phyloP scores from a whole-genome alignment of 768 basidiomycete genomes.

The Tricholoma furcatifolium region DNA sequence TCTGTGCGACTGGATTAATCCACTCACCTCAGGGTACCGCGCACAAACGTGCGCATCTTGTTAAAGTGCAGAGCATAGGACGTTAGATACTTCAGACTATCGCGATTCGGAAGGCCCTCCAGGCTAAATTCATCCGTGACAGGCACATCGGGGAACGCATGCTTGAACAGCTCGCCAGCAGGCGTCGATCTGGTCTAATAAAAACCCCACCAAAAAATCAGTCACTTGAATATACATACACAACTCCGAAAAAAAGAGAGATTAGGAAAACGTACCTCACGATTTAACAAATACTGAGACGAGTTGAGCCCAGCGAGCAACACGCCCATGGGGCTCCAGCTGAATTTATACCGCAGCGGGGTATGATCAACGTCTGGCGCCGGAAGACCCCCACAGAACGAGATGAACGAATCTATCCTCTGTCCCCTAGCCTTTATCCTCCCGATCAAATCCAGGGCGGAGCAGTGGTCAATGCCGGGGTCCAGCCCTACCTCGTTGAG shows the following conservation, averaged over 20 bases:
- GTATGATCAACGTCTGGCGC: conserved; percentile 64
- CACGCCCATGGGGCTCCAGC: conserved; percentile 90
- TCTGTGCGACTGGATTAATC: neutral
- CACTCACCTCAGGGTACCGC: conserved; percentile 79
- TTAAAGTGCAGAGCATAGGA: conserved; percentile 54
- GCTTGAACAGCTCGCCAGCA: conserved; percentile 52
- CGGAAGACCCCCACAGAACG: conserved; percentile 93
- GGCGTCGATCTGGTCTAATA: conserved; percentile 46
- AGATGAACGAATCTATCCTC: conserved; percentile 69
- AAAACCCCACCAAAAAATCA: too few species aligned
- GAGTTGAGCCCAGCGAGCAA: conserved; percentile 74
- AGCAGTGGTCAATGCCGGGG: conserved; percentile 88
- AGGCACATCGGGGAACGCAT: conserved; percentile 66
- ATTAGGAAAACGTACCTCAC: conserved; percentile 40
- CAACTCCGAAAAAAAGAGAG: neutral
- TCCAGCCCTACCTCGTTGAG: conserved; percentile 91
- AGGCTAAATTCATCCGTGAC: conserved; percentile 60
- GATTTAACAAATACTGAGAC: conserved; percentile 62
- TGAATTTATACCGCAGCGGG: conserved; percentile 89
- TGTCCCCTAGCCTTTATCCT: conserved; percentile 50
- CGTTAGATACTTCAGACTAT: conserved; percentile 69
- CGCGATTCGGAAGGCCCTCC: conserved; percentile 86
- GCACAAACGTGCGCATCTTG: conserved; percentile 56
- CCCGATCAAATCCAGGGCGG: conserved; percentile 70
- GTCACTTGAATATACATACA: neutral